These are phyloP conservation scores for Exophiala sp. DNA, from an alignment of 2,329 filamentous ascomycete genomes.

Conservation along the genomic window DNA sequence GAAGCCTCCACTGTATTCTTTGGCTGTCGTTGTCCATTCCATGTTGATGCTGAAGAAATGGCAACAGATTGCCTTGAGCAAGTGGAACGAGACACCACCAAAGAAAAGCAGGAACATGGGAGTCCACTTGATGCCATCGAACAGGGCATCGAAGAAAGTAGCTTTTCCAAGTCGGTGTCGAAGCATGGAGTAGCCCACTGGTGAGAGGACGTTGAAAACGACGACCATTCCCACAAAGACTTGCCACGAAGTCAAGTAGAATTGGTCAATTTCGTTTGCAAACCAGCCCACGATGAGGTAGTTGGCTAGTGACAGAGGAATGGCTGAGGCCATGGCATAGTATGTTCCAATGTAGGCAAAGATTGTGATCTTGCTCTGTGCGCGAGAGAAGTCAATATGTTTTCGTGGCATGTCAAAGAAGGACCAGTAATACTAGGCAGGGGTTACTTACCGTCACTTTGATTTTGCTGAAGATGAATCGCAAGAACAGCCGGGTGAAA, in stretches of 20 bases:
- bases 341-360: constrained; percentile 49
- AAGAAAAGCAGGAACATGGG: constrained; percentile 70
- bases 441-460: constrained; percentile 10
- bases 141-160: constrained; percentile 47
- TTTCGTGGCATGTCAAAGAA: not conserved
- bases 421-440: not conserved
- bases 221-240: constrained; percentile 47
- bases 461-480: constrained; percentile 67
- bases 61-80: constrained; percentile 71
- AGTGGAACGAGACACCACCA: constrained; percentile 65
- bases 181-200: constrained; percentile 59
- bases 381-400: constrained; percentile 45
- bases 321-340: constrained; percentile 65
- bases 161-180: constrained; percentile 59
- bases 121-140: constrained; percentile 61
- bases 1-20: constrained; percentile 79
- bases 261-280: constrained; percentile 62
- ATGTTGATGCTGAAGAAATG: constrained; percentile 86
- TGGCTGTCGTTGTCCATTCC: constrained; percentile 78
- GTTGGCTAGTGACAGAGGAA: constrained; percentile 63
- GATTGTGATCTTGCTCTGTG: constrained; percentile 68
- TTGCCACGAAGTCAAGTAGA: constrained; percentile 62
- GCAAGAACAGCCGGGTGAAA: constrained; percentile 73
- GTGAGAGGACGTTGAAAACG: constrained; percentile 61
- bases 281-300: constrained; percentile 70